These are phyloP conservation scores for Flaveria robusta DNA, from an alignment of 129 eudicot genomes.

Conservation along the genomic window DNA sequence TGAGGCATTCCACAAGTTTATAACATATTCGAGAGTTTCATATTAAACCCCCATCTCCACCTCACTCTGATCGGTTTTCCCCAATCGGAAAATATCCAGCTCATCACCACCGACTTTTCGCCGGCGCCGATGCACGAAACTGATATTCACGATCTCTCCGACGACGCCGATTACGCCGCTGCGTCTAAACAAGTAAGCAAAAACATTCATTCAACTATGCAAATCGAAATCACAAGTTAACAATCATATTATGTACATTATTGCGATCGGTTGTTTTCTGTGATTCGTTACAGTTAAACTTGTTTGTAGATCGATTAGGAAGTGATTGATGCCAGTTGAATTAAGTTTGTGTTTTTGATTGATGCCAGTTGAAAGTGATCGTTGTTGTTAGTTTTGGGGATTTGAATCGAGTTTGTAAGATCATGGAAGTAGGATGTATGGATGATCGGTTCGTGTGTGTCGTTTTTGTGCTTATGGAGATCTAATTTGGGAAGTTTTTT, in stretches of 20 bases:
- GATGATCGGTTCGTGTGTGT: constrained; percentile 11
- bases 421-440: constrained; percentile 11
- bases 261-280: neutral
- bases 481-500: constrained; percentile 15
- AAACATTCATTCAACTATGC: neutral
- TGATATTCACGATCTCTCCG: constrained; percentile 74
- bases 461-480: constrained; percentile 7
- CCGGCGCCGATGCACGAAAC: constrained; percentile 70
- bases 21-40: constrained; percentile 8
- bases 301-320: constrained; percentile 11
- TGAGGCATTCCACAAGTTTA: too few species aligned
- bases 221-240: neutral
- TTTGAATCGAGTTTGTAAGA: constrained; percentile 17
- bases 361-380: constrained; percentile 6
- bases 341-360: constrained; percentile 15
- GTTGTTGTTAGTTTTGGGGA: neutral
- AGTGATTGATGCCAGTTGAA: constrained; percentile 1
- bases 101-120: constrained; percentile 29
- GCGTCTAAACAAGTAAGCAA: constrained; percentile 66
- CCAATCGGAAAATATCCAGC: constrained; percentile 35
- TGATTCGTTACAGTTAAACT: neutral
- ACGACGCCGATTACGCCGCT: constrained; percentile 97
- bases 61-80: constrained; percentile 16
- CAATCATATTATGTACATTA: neutral
- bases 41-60: constrained; percentile 15